Evolutionary conservation across 352 stramenopile genomes (phyloP).

Genomic region (Globisporangium cystogenes): DNA sequence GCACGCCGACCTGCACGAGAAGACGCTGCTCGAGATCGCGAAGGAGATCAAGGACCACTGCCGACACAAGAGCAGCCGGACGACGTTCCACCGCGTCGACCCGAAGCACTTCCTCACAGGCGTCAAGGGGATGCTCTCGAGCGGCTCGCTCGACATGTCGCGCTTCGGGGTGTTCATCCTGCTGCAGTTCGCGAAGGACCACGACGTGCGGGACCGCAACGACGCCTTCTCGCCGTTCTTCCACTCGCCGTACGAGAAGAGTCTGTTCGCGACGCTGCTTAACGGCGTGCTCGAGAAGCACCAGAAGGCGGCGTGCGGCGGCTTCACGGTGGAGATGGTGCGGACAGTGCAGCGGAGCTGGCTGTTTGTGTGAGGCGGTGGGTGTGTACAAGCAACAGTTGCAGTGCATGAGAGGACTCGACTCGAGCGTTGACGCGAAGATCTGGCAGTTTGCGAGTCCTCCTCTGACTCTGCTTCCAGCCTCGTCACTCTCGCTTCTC

Average conservation of each 20-base stretch:
- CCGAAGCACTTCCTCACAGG: conserved; percentile 35
- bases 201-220: conserved; percentile 10
- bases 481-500: too few relatives aligned
- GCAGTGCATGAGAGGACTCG: not conserved
- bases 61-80: conserved; percentile 58
- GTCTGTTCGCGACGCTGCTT: conserved; percentile 41
- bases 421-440: not conserved
- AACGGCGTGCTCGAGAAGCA: conserved; percentile 21
- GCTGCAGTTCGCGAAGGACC: conserved; percentile 52
- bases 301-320: conserved; percentile 21
- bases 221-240: conserved; percentile 30
- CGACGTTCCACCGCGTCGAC: conserved; percentile 39
- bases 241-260: conserved; percentile 51
- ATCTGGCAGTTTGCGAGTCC: too few relatives aligned
- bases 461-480: too few relatives aligned
- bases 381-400: not conserved
- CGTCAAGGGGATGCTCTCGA: conserved; percentile 54
- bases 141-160: conserved; percentile 40
- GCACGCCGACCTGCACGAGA: conserved; percentile 48
- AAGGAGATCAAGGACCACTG: conserved; percentile 71
- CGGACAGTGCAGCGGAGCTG: conserved; percentile 45
- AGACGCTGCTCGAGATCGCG: conserved; percentile 57
- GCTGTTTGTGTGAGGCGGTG: conserved; percentile 38
- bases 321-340: conserved; percentile 48
- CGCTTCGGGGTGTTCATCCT: conserved; percentile 68